Evolutionary conservation across 1,284 basidiomycete genomes (phyloP), one percentile per base, ranked within the genome.

Genomic region (Sporisorium graminicola): DNA sequence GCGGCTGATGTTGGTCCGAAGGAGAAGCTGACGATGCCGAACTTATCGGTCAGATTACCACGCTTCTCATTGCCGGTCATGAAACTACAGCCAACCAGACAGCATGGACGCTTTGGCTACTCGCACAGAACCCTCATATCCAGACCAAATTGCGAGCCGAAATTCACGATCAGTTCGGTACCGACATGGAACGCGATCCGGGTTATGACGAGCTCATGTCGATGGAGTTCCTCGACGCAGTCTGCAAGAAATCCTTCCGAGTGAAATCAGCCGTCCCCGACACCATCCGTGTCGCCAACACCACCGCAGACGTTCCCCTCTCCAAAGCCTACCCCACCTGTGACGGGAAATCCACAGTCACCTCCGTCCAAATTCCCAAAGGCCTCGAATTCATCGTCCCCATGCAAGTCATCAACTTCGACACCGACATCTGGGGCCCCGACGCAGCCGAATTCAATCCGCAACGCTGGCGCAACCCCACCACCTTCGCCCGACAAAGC

Each of bases 31-130:
- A 70, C 35, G 82, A 85, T 49, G 58, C 58, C 13, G 82, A 85
- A 55, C 47, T 85, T 6, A 66, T 76, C 18, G 80, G 80, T 4
- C 81, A 84, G 53, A 72, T 83, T 18, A 81, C 81, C 8, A 83
- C 82, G 0, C 68, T 84, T 18, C 70, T 83, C 6, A 83, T 85
- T 22, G 81, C 78, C 4, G 83, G 83, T 0, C 82, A 85, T 67
- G 84, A 86, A 52, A 83, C 84, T 1, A 80, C 83, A 3, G 71
- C 80, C 6, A 80, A 80, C 10, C 81, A 81, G 43, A 73, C 79
- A 10, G 58, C 69, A 1, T 86, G 84, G 84, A 76, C 82, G 7
- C 63, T 85, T 0, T 67, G 65, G 46, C 37, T 77, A 0, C 70
- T 85, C 1, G 68, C 80, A 2, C 35, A 73, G 4, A 46, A 82